Evolutionary conservation across 805 yeast genomes (phyloP), one percentile per base, ranked within the genome.

Genomic region (Metschnikowia peoriensis): DNA sequence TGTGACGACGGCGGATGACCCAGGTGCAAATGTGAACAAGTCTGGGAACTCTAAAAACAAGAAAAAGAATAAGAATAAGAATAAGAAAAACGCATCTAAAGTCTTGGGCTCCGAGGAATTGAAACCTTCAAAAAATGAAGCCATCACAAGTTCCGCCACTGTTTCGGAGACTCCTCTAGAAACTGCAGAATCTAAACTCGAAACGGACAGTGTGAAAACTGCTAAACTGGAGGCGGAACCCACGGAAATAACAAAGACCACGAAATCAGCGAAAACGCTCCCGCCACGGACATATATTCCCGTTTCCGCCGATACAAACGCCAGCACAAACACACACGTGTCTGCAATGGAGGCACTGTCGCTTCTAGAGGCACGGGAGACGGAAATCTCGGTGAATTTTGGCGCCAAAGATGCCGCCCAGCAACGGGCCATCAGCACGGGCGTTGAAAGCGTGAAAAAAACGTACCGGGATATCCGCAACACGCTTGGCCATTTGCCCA

Each of bases 341-440:
- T 42, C 45, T 7, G 43, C 46, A 6, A 39, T 15, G 5, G 43
- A 32, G 32, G 54, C 56, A 2, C 29, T 44, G 35, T 52, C 60
- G 44, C 72, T 89, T 55, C 72, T 89, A 38, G 77, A 83, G 44
- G 78, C 83, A 45, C 78, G 89, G 55, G 78, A 79, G 47, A 77
- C 79, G 56, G 84, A 81, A 46, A 81, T 86, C 46, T 75, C 77
- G 51, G 75, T 75, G 49, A 82, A 77, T 38, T 76, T 82, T 45
- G 71, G 73, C 29, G 65, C 77, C 8, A 81, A 79, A 49, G 79
- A 84, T 43, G 72, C 73, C 8, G 69, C 76, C 32, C 80, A 82
- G 22, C 80, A 79, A 61, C 85, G 81, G 38, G 64, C 68, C 7
- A 67, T 71, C 48, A 65, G 61, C 34, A 63, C 74, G 12, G 79